phyloP scores from a whole-genome alignment of 441 rosid genomes.

The Theobroma grandiflorum region DNA sequence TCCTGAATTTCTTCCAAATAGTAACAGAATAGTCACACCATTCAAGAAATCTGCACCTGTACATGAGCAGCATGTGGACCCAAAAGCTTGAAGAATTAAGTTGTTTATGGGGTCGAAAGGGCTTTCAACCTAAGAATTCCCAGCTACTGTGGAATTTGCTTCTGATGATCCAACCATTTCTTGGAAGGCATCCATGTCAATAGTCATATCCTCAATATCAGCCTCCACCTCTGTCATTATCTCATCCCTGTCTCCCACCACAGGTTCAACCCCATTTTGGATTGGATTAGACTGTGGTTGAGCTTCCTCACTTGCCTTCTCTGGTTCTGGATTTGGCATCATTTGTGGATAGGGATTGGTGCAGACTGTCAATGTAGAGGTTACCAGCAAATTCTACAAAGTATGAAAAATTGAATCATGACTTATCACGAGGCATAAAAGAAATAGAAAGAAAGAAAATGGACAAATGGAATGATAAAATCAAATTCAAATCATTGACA shows the following conservation, averaged over 20 bases:
- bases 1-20: neutral
- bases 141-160: conserved; percentile 45
- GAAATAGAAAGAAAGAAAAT: neutral
- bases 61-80: neutral
- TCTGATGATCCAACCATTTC: conserved; percentile 64
- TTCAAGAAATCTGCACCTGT: neutral
- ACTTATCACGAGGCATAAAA: neutral
- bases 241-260: conserved; percentile 71
- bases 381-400: conserved; percentile 82
- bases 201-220: conserved; percentile 70
- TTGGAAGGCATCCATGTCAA: conserved; percentile 75
- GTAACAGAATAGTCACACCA: neutral
- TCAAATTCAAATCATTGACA: neutral
- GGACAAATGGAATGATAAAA: neutral
- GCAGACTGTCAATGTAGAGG: conserved; percentile 67
- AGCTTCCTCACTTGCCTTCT: conserved; percentile 42
- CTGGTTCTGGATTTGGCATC: conserved; percentile 39
- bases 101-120: neutral
- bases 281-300: conserved; percentile 42
- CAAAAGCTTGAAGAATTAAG: neutral
- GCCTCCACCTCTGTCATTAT: conserved; percentile 79
- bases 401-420: neutral
- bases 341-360: conserved; percentile 55
- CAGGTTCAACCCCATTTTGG: conserved; percentile 70
- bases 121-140: conserved; percentile 46